Percentiles rank a stretch among this genome's conserved stretches.
Conservation (phyloP, 2,329 filamentous ascomycete species). For the Cladosporium oxysporum region DNA sequence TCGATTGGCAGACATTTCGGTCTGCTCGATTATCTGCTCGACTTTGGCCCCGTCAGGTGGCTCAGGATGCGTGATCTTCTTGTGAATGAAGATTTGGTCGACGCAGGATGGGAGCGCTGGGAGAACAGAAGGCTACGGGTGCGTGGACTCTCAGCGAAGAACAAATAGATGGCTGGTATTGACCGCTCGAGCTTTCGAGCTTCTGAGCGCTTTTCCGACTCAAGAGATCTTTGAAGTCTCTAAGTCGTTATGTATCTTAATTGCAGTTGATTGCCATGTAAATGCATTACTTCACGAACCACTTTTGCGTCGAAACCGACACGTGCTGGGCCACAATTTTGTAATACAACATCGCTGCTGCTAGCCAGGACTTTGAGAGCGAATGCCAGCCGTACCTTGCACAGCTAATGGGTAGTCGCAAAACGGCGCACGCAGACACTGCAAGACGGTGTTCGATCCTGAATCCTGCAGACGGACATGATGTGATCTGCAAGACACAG, state of each 20-base stretch:
- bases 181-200: neutral
- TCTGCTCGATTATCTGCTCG: constrained; percentile 70
- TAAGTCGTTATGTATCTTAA: neutral
- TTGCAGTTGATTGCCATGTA: neutral
- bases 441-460: neutral
- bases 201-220: neutral
- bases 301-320: neutral
- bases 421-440: neutral
- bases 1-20: constrained; percentile 66
- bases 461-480: neutral
- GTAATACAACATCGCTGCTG: neutral
- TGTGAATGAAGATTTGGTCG: constrained; percentile 81
- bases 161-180: neutral
- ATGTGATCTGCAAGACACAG: neutral
- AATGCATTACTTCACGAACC: neutral
- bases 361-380: neutral
- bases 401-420: constrained; percentile 8
- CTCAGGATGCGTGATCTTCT: constrained; percentile 81
- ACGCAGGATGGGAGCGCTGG: constrained; percentile 95
- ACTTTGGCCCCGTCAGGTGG: constrained; percentile 63
- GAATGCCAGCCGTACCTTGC: neutral
- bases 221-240: neutral
- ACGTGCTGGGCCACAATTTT: neutral
- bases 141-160: constrained; percentile 10
- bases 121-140: constrained; percentile 45